These are phyloP conservation scores for Fusarium proliferatum DNA, from an alignment of 2,329 filamentous ascomycete genomes.

Conservation along the genomic window DNA sequence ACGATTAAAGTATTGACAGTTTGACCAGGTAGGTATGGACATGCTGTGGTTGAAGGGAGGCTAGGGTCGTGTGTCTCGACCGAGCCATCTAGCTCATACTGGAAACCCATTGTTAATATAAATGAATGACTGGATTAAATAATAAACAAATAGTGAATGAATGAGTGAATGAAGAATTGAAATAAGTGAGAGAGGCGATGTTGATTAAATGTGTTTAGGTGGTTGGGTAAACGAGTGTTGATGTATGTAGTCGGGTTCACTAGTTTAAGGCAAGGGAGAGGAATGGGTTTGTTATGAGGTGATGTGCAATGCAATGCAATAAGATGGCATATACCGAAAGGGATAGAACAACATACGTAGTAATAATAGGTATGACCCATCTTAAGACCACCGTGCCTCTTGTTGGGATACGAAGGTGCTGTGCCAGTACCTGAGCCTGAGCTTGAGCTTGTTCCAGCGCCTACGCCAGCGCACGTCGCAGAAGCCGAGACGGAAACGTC, in stretches of 20 bases:
- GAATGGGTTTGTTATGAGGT: constrained; percentile 24
- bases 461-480: constrained; percentile 37
- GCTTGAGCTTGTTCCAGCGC: constrained; percentile 36
- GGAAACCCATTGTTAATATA: constrained; percentile 42
- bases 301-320: constrained; percentile 11
- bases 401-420: constrained; percentile 46
- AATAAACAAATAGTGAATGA: background rate
- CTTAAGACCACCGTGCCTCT: constrained; percentile 81
- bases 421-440: constrained; percentile 33
- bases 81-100: constrained; percentile 87
- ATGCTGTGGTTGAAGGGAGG: constrained; percentile 79
- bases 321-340: constrained; percentile 25
- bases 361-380: constrained; percentile 97
- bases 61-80: constrained; percentile 80
- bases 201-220: constrained; percentile 29
- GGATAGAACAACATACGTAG: constrained; percentile 72
- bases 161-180: constrained; percentile 12
- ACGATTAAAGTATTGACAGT: constrained; percentile 86
- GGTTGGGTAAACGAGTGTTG: constrained; percentile 27
- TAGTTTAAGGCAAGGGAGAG: constrained; percentile 38
- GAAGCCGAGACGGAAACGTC: constrained; percentile 63
- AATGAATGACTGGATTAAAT: constrained; percentile 22
- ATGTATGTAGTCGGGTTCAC: constrained; percentile 21
- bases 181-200: constrained; percentile 26
- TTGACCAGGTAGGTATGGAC: constrained; percentile 89